Evolutionary conservation across 495 filamentous ascomycete genomes (phyloP), one percentile per base, ranked within the genome.

Genomic region (Penicillium alfredii): DNA sequence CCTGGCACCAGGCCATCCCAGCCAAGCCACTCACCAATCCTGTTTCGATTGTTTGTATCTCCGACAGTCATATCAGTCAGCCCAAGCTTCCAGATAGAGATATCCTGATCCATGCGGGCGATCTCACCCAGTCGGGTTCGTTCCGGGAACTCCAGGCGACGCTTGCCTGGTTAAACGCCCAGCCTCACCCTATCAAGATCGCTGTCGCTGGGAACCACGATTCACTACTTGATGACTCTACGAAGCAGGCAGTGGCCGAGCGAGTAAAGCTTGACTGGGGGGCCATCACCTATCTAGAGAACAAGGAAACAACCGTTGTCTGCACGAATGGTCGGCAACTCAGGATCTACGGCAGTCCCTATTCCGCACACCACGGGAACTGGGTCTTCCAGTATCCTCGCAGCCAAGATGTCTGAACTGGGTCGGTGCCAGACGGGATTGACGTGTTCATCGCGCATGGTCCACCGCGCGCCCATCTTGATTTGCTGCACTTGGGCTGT

Each of bases 151-250:
- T 90, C 7, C 73, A 79, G 53, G 60, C 47, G 13, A 70, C 77
- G 45, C 41, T 87, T 17, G 72, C 77, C 47, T 90, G 85, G 83
- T 60, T 89, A 10, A 45, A 53, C 11, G 53, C 55, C 7, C 63
- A 76, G 9, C 70, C 73, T 6, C 84, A 88, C 50, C 53, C 55
- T 28, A 63, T 78, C 35, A 87, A 87, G 58, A 66, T 89, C 19
- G 63, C 82, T 10, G 75, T 88, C 35, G 71, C 74, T 21, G 86
- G 83, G 5, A 88, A 87, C 53, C 82, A 88, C 51, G 86, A 88
- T 35, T 63, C 68, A 22, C 74, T 72, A 53, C 73, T 88, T 29
- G 81, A 51, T 31, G 23, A 35, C 37, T 34, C 42, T 14, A 40
- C 45, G 0, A 14, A 20, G 6, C 30, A 6, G 16, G 37, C 45